Percentiles rank a stretch among this genome's conserved stretches.
Conservation (phyloP, 2,329 filamentous ascomycete species). For the Calonectria leucothoes region DNA sequence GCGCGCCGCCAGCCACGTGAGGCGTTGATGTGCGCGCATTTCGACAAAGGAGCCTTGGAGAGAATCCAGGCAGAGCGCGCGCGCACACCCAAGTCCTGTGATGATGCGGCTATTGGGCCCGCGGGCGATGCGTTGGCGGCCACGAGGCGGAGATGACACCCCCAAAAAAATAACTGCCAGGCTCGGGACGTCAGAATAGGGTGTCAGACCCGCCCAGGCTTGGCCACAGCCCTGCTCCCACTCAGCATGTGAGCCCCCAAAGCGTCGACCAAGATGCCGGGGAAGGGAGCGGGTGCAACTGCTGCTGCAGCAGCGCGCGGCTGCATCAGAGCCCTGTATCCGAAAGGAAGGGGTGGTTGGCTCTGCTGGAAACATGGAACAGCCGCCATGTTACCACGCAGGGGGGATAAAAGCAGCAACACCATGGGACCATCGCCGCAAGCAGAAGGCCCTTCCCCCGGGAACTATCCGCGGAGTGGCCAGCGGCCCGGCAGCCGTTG, state of each 20-base stretch:
- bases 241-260: slow-evolving; percentile 8
- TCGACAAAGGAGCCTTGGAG: slow-evolving; percentile 6
- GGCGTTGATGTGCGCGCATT: slow-evolving; percentile 8
- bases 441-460: background rate
- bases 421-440: background rate
- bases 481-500: slow-evolving; percentile 16
- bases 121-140: slow-evolving; percentile 17
- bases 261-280: background rate
- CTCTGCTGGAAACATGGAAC: slow-evolving; percentile 9
- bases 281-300: slow-evolving; percentile 5
- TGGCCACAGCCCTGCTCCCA: background rate
- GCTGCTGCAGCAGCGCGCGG: too few relatives aligned
- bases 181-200: slow-evolving; percentile 10
- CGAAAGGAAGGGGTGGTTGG: background rate
- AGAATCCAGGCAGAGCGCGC: background rate
- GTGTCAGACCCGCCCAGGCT: background rate
- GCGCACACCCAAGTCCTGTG: slow-evolving; percentile 21
- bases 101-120: slow-evolving; percentile 2
- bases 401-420: background rate
- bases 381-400: background rate
- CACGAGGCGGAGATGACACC: slow-evolving; percentile 14
- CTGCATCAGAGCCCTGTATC: slow-evolving; percentile 13
- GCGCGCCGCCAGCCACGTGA: slow-evolving; percentile 19
- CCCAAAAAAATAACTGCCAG: background rate
- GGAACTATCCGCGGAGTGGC: slow-evolving; percentile 1